phyloP scores from a whole-genome alignment of 768 basidiomycete species.

The Pisolithus tinctorius region DNA sequence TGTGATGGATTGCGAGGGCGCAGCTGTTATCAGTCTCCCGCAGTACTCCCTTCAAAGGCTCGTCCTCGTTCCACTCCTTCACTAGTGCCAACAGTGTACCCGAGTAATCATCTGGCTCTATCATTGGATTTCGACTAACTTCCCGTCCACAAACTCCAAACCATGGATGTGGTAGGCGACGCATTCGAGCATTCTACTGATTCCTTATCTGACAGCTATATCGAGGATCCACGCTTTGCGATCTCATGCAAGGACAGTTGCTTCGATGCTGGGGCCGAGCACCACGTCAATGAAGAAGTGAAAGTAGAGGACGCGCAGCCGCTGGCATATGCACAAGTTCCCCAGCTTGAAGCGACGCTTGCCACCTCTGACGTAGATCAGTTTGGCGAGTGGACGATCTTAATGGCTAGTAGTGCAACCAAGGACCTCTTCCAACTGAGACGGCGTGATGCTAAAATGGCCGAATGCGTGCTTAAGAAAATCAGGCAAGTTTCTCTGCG shows the following conservation, averaged over 20 bases:
- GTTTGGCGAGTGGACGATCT: background rate
- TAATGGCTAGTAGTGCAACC: background rate
- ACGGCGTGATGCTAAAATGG: background rate
- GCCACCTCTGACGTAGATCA: background rate
- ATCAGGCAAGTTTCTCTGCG: background rate
- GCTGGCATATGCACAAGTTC: background rate
- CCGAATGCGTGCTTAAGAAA: background rate
- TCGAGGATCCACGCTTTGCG: constrained; percentile 1
- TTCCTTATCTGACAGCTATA: background rate
- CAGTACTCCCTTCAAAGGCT: background rate
- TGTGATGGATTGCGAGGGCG: background rate
- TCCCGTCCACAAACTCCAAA: background rate
- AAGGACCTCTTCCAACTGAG: background rate
- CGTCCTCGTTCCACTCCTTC: too few relatives aligned
- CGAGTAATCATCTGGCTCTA: background rate
- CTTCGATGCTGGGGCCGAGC: background rate
- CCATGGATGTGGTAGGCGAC: background rate
- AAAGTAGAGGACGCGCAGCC: background rate
- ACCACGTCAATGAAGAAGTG: background rate
- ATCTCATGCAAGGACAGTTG: background rate
- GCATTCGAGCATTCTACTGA: background rate
- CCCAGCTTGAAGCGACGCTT: background rate
- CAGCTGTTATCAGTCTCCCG: background rate
- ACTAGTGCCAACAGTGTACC: too few relatives aligned
- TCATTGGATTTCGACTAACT: background rate